phyloP scores from a whole-genome alignment of 2,329 filamentous ascomycete species.

The Aureobasidium sp. region DNA sequence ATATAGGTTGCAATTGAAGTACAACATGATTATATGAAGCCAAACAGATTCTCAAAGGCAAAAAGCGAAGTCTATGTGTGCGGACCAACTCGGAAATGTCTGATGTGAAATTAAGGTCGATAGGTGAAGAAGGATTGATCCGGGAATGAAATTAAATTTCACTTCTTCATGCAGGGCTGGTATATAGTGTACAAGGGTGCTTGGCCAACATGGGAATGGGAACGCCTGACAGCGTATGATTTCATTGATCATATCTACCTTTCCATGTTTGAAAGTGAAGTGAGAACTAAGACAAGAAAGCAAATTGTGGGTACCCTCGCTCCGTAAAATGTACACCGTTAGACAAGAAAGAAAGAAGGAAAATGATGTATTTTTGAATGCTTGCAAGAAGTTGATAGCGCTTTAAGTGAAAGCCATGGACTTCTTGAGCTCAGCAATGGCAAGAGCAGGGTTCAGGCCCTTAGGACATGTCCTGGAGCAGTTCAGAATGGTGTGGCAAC shows the following conservation, averaged over 20 bases:
- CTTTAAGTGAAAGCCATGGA: constrained; percentile 58
- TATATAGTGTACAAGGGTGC: background rate
- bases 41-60: no score
- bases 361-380: background rate
- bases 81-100: no score
- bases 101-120: no score
- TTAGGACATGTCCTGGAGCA: constrained; percentile 97
- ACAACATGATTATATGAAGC: no score
- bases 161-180: background rate
- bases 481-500: constrained; percentile 99
- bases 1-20: no score
- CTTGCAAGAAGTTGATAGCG: background rate
- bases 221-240: constrained; percentile 1
- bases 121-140: background rate
- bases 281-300: constrained; percentile 2
- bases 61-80: no score
- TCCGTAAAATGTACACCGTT: constrained; percentile 4
- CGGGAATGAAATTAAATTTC: background rate
- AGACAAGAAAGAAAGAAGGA: background rate
- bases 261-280: background rate
- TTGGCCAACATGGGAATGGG: background rate
- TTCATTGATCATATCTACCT: background rate
- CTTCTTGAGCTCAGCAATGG: constrained; percentile 99
- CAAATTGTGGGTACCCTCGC: constrained; percentile 5
- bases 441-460: constrained; percentile 90